Evolutionary conservation across 2,329 filamentous ascomycete species (phyloP), one percentile per base, ranked within the genome.

Genomic region (Fusarium oxysporum): DNA sequence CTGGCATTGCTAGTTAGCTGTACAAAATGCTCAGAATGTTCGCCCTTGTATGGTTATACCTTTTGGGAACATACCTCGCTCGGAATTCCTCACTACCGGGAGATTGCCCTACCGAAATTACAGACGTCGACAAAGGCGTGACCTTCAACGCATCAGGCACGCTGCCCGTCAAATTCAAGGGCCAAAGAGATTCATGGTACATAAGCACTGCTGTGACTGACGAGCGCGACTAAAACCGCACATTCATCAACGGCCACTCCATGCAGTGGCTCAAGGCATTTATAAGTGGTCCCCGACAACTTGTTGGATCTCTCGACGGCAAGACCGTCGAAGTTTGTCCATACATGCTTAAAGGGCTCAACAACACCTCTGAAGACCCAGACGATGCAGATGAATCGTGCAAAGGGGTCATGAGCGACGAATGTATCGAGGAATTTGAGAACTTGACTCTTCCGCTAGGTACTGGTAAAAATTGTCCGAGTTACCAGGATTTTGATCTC

Each of bases 391-490:
- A 23, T 17, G 13, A 7, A 0, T 62, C 62, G 2, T 64, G 57
- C 5, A 9, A 32, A 5, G 45, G 45, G 8, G 43, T 62, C 3
- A 5, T 64, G 2, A 53, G 19, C 0, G 38, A 64, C 6, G 6
- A 33, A 5, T 64, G 62, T 3, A 38, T 64, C 13, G 3, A 38
- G 1, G 33, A 28, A 6, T 5, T 62, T 1, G 35, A 32, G 17
- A 14, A 7, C 1, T 30, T 8, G 9, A n/a, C 21, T 16, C 19
- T 25, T 1, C 13, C 57, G 10, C 8, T 48, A 3, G 1, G 7
- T 4, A n/a, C 28, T n/a, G 3, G 3, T 8, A 1, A 11, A n/a
- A 3, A 5, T 4, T 43, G n/a, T 19, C 23, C 12, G 1, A 1
- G 8, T 1, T 19, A 13, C 8, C 23, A 12, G 17, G 17, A 5